Conservation (phyloP, 257 asterid genomes). For the Salvia splendens region DNA sequence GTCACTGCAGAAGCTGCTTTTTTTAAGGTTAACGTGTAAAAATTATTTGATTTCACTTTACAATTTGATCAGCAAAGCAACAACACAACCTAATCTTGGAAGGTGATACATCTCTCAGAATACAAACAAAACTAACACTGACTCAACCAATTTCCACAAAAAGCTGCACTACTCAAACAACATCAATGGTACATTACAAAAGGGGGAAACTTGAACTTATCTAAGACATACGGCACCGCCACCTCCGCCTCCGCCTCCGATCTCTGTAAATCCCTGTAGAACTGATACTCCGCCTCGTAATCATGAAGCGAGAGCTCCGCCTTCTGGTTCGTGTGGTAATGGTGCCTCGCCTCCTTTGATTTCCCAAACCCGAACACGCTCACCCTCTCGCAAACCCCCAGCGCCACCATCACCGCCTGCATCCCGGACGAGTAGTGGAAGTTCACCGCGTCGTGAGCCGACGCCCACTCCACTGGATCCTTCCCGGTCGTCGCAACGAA, state of each 20-base stretch:
- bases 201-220: slow-evolving; percentile 64
- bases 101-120: no score
- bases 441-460: slow-evolving; percentile 64
- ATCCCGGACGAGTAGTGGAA: slow-evolving; percentile 97
- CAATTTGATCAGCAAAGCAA: slow-evolving; percentile 34
- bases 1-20: no score
- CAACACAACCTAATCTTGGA: no score
- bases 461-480: slow-evolving; percentile 59
- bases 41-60: slow-evolving; percentile 27
- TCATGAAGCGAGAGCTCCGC: slow-evolving; percentile 77
- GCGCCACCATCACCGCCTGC: slow-evolving; percentile 88
- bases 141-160: no score
- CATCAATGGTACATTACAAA: no score
- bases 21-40: no score
- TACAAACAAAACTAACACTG: no score
- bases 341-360: slow-evolving; percentile 67
- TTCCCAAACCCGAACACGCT: slow-evolving; percentile 88
- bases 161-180: no score
- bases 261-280: slow-evolving; percentile 49
- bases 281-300: slow-evolving; percentile 89
- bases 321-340: slow-evolving; percentile 30
- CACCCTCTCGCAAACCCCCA: slow-evolving; percentile 86
- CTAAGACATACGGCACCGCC: slow-evolving; percentile 74
- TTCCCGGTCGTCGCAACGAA: slow-evolving; percentile 56
- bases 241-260: slow-evolving; percentile 36